Base-by-base conservation (phyloP, 306 rosid species). In the Comarum palustre region DNA sequence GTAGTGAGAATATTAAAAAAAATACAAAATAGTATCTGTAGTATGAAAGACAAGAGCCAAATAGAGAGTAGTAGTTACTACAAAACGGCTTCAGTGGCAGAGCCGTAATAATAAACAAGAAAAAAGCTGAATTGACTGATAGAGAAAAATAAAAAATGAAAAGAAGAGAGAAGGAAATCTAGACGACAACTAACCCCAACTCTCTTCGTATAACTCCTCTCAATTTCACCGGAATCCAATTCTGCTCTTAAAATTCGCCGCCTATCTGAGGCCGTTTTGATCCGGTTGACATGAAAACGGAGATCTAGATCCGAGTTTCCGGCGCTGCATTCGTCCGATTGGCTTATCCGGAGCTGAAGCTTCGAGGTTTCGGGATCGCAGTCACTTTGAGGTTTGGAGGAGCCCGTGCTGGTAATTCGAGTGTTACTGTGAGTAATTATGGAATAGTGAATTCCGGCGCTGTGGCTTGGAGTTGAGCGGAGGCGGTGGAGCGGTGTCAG, bases 271-370 rank as follows among this genome's bases (percentile, higher is more conserved):
- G 74, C 47, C 67, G 55, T 48, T 67, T 31, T 66, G 20, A 81
- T 91, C 90, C 79, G 85, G 77, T 70, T 70, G 83, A 71, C 34
- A 31, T 47, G 57, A 52, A 82, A 70, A 84, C 67, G 54, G 24
- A 67, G 74, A 82, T 81, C 74, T 83, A 84, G 97, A 91, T 91
- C 89, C 95, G 84, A 77, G 47, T 73, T 68, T 76, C 72, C 47
- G 74, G 73, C 54, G 45, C 84, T 48, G 58, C 85, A 72, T 80
- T 87, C 83, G 70, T 78, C 75, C 51, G 51, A 46, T 46, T 46
- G 51, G 78, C 84, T 73, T 81, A 78, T 85, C 48, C 69, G 69
- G 77, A 29, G 66, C 8, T 7, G 65, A 27, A 61, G 43, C 67
- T 63, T 75, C 65, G 73, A 29, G 59, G 52, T 39, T 79, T 58